These are phyloP conservation scores for Candida sojae DNA, from an alignment of 1,139 yeast species.

Conservation along the genomic window DNA sequence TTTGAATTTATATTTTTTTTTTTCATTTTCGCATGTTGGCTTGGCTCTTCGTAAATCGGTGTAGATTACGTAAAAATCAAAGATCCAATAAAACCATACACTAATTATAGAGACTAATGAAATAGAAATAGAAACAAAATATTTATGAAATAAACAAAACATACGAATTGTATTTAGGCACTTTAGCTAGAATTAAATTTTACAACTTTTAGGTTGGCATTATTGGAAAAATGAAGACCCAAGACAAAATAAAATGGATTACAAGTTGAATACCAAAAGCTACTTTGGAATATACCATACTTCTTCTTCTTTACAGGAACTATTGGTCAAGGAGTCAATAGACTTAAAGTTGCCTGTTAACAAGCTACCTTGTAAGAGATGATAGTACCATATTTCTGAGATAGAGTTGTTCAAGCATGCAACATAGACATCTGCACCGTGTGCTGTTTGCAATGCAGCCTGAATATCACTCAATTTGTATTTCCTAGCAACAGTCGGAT, in stretches of 20 bases:
- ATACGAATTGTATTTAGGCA: no score
- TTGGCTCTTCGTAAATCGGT: no score
- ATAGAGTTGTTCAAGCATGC: slow-evolving; percentile 37
- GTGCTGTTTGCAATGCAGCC: slow-evolving; percentile 31
- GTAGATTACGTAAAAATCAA: no score
- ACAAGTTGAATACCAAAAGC: background rate
- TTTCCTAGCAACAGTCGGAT: slow-evolving; percentile 30
- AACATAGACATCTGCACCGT: slow-evolving; percentile 33
- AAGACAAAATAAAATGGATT: no score
- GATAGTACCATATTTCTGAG: slow-evolving; percentile 42
- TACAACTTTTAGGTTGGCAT: background rate
- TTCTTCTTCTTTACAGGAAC: slow-evolving; percentile 25
- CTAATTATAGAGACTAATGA: no score
- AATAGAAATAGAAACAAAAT: no score
- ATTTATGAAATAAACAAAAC: no score
- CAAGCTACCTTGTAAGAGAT: slow-evolving; percentile 35
- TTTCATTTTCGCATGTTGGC: no score
- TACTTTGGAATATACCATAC: slow-evolving; percentile 38
- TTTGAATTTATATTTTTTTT: no score
- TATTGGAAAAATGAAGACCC: no score
- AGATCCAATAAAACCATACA: no score
- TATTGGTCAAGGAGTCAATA: slow-evolving; percentile 25
- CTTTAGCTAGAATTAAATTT: no score
- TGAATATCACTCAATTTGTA: slow-evolving; percentile 33
- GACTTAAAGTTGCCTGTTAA: slow-evolving; percentile 38